Base-by-base conservation (phyloP, 192 early-diverging fungal species). In the Rhizoclosmatium sp. region DNA sequence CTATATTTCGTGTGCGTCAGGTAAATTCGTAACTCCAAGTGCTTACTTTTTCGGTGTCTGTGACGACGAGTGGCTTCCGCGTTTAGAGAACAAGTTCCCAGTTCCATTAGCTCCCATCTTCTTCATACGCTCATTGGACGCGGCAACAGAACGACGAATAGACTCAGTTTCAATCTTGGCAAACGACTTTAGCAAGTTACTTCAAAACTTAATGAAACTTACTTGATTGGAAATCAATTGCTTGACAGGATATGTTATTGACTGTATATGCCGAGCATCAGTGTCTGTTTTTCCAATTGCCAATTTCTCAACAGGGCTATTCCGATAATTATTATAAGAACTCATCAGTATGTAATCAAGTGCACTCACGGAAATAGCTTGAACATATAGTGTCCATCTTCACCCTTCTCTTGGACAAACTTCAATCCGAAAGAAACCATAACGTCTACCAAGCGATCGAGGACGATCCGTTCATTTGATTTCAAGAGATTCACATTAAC, bases 151-250 rank as follows among this genome's bases (percentile, higher is more conserved):
- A 44, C 78, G 80, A 3, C 65, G 60, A 47, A 76, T 64, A n/a
- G 65, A 21, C 48, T 76, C 75, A 19, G 40, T 64, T 44, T 76
- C 75, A n/a, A 76, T 47, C 71, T 82, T 12, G 49, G 81, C 16
- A 44, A 7, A 70, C 44, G 19, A 40, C n/a, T 66, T 41, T 31
- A 59, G 44, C 54, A 41, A 47, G 78, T 47, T 31, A 31, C 31
- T 0, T 31, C 31, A 54, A 54, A 7, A 23, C 49, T 10, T 16
- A 72, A 65, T 42, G 45, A 73, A 46, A 83, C 59, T 46, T 65
- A 80, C 91, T 86, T 96, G 93, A 75, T 92, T 92, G 0, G 94
- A 82, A 73, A 96, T 89, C 61, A 98, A 80, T 83, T 96, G 94
- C 59, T 93, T 88, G 4, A 93, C 90, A 0, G 94, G 91, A 81